These are phyloP conservation scores for Cylindrodendrum hubeiense DNA, from an alignment of 2,329 filamentous ascomycete species.

Conservation along the genomic window DNA sequence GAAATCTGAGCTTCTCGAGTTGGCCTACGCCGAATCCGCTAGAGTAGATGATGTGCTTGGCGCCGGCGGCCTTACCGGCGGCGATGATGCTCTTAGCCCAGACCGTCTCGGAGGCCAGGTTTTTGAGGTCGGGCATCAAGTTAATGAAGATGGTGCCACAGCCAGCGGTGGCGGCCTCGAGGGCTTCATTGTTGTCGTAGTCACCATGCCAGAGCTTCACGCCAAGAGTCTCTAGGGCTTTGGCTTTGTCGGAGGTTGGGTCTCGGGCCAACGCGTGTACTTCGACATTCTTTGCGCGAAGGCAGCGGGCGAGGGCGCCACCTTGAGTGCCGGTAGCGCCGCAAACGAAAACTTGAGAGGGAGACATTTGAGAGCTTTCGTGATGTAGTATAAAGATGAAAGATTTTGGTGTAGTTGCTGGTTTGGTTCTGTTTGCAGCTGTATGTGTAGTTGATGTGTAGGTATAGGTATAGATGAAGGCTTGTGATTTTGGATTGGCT, in stretches of 20 bases:
- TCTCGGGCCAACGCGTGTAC: slow-evolving; percentile 52
- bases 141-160: slow-evolving; percentile 51
- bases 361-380: slow-evolving; percentile 36
- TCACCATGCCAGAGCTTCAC: slow-evolving; percentile 49
- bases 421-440: neutral
- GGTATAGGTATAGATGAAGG: no score
- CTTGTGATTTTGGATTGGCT: no score
- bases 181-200: slow-evolving; percentile 48
- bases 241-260: slow-evolving; percentile 45
- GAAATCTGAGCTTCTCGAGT: slow-evolving; percentile 43
- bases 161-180: slow-evolving; percentile 46
- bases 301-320: slow-evolving; percentile 49
- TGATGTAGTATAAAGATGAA: neutral
- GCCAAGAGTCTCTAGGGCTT: slow-evolving; percentile 46
- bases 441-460: neutral
- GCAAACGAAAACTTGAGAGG: slow-evolving; percentile 52
- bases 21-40: slow-evolving; percentile 47
- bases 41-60: slow-evolving; percentile 53
- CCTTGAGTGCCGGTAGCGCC: slow-evolving; percentile 57
- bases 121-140: slow-evolving; percentile 47
- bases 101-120: slow-evolving; percentile 45
- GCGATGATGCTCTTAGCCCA: slow-evolving; percentile 49
- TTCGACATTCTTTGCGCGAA: slow-evolving; percentile 46
- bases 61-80: slow-evolving; percentile 53
- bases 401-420: neutral